Base-by-base conservation (phyloP, 345 rosid species). In the Chamaenerion angustifolium region DNA sequence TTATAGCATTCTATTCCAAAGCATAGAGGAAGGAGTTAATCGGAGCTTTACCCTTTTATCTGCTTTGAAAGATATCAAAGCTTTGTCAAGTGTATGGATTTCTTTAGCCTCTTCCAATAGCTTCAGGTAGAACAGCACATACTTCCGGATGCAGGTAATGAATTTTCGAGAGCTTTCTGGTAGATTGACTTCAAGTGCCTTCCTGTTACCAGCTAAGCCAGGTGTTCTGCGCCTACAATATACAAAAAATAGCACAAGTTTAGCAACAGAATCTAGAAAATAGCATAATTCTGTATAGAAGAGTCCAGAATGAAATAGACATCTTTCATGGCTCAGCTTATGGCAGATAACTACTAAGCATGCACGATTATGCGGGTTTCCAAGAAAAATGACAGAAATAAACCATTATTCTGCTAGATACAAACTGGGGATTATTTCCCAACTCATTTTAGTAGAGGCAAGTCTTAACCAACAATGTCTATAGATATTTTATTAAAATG, bases 111-210 rank as follows among this genome's bases (percentile, higher is more conserved):
- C 95, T 74, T 92, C 96, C 87, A 92, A 61, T 37, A 87, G 68
- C 64, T 71, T 83, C 81, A 92, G 70, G 69, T 90, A 90, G 61
- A 92, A 87, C 65, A 92, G 56, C 55, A 87, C 62, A 75, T 83
- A 87, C 57, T 83, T 92, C 54, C 98, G 66, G 55, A 92, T 87
- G 72, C 98, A 81, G 18, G 98, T 87, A 62, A 92, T 92, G 75
- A 92, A 92, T 57, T 92, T 87, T 57, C 98, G 76, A 12, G 96
- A 92, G 67, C 96, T 92, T 75, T 92, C 96, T 63, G 96, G 82
- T 62, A 92, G 71, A 67, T 83, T 80, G 54, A 87, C 96, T 70
- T 86, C 98, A 61, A 86, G 95, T 54, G 68, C 77, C 68, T 75
- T 90, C 65, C 77, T 90, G 80, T 76, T 90, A 54, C 84, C 94